Conservation (phyloP, 768 basidiomycete genomes). For the Termitomyces sp. region DNA sequence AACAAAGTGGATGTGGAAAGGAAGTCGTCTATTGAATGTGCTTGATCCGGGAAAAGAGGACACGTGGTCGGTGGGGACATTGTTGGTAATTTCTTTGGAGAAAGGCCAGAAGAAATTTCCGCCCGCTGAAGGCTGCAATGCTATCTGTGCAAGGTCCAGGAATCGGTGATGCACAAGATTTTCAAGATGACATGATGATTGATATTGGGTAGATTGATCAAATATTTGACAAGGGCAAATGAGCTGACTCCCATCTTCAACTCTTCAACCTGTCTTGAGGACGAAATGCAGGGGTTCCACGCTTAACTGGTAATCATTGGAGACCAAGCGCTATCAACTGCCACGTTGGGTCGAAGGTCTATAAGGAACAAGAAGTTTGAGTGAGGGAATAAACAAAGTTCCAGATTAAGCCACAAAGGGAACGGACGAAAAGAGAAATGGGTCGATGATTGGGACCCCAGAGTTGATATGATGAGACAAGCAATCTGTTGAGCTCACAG, state of each 20-base stretch:
- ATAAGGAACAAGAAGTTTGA: conserved; percentile 14
- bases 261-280: not conserved
- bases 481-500: not conserved
- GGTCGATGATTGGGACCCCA: not conserved
- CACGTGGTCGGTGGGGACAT: not conserved
- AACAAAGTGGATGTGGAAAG: not conserved
- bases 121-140: not conserved
- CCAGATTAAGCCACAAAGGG: conserved; percentile 11
- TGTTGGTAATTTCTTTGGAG: not conserved
- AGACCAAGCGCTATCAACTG: not conserved
- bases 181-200: not conserved
- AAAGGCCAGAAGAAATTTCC: not conserved
- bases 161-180: not conserved
- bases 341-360: not conserved
- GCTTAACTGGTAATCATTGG: not conserved
- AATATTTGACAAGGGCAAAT: not conserved
- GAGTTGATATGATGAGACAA: not conserved
- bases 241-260: not conserved
- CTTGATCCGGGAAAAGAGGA: not conserved
- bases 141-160: not conserved
- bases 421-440: conserved; percentile 12
- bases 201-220: not conserved
- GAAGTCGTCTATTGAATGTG: not conserved
- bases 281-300: too few species aligned
- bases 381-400: conserved; percentile 11